A percentile compares a stretch with the other conserved stretches of the same genome.
phyloP scores from a whole-genome alignment of 441 rosid species.

The Bocquillonia castaneifolia region DNA sequence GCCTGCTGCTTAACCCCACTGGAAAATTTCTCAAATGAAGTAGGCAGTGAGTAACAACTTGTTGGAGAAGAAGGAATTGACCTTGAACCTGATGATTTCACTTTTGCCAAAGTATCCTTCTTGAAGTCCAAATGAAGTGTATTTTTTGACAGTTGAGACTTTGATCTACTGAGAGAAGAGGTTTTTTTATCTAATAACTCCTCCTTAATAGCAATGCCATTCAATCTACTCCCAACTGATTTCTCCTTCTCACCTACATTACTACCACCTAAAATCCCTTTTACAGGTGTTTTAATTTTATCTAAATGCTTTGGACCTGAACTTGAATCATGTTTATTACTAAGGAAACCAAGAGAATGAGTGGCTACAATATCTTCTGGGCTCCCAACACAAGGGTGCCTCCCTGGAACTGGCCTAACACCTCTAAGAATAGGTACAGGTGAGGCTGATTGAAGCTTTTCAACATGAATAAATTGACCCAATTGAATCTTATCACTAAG shows the following conservation, averaged over 20 bases:
- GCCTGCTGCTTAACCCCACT: slow-evolving; percentile 74
- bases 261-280: slow-evolving; percentile 26
- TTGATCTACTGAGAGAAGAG: slow-evolving; percentile 46
- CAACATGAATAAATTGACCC: slow-evolving; percentile 96
- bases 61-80: slow-evolving; percentile 85
- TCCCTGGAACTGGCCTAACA: slow-evolving; percentile 91
- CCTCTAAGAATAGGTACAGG: slow-evolving; percentile 88
- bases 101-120: slow-evolving; percentile 52
- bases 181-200: slow-evolving; percentile 39
- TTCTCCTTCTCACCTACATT: slow-evolving; percentile 48
- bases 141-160: slow-evolving; percentile 45
- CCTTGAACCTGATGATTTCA: slow-evolving; percentile 51
- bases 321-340: slow-evolving; percentile 28
- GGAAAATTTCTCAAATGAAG: slow-evolving; percentile 75
- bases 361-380: slow-evolving; percentile 97
- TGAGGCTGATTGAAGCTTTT: slow-evolving; percentile 79
- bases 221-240: slow-evolving; percentile 36
- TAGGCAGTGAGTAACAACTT: slow-evolving; percentile 83
- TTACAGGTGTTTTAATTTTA: slow-evolving; percentile 41
- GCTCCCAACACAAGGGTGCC: slow-evolving; percentile 87
- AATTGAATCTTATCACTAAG: slow-evolving; percentile 89
- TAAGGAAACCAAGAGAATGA: slow-evolving; percentile 64
- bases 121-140: slow-evolving; percentile 45
- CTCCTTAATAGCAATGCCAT: slow-evolving; percentile 42
- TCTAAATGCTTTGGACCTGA: slow-evolving; percentile 43